phyloP scores from a whole-genome alignment of 2,329 filamentous ascomycete genomes.

The Davidsoniella eucalypti region DNA sequence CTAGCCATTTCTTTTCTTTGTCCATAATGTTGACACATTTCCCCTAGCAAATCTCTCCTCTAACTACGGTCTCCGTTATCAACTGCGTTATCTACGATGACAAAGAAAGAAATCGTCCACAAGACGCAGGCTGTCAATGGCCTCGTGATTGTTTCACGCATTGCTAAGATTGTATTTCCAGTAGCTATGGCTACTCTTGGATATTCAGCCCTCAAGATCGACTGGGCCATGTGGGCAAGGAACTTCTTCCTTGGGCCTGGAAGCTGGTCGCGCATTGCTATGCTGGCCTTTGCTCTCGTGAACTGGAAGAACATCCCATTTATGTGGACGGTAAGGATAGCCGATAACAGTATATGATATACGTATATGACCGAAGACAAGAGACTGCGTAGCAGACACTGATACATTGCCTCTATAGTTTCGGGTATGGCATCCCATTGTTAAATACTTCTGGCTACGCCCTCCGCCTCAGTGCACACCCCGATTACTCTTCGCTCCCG shows the following conservation, averaged over 20 bases:
- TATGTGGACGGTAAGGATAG: constrained; percentile 51
- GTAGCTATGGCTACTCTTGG: constrained; percentile 26
- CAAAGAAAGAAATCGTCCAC: neutral
- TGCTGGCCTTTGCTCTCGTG: constrained; percentile 38
- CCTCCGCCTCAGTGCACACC: constrained; percentile 33
- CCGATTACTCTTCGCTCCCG: constrained; percentile 54
- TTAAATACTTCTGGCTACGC: constrained; percentile 35
- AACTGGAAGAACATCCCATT: constrained; percentile 64
- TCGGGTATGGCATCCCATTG: constrained; percentile 41
- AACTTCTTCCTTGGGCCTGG: constrained; percentile 38
- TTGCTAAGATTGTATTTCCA: constrained; percentile 25
- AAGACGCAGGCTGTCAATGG: constrained; percentile 12
- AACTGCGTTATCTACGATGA: neutral
- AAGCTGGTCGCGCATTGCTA: constrained; percentile 33
- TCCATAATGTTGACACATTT: too few species aligned
- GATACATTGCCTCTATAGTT: constrained; percentile 23
- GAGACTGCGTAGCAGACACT: neutral
- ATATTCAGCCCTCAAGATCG: constrained; percentile 30
- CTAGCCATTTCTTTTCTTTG: too few species aligned
- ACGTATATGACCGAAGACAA: neutral
- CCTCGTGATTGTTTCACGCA: constrained; percentile 18
- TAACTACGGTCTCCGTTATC: too few species aligned
- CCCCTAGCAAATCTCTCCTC: too few species aligned
- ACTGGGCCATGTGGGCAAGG: constrained; percentile 24
- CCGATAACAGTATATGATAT: neutral